Evolutionary conservation across 371 early-diverging fungal genomes (phyloP).

Genomic region (Cladochytrium tenue): DNA sequence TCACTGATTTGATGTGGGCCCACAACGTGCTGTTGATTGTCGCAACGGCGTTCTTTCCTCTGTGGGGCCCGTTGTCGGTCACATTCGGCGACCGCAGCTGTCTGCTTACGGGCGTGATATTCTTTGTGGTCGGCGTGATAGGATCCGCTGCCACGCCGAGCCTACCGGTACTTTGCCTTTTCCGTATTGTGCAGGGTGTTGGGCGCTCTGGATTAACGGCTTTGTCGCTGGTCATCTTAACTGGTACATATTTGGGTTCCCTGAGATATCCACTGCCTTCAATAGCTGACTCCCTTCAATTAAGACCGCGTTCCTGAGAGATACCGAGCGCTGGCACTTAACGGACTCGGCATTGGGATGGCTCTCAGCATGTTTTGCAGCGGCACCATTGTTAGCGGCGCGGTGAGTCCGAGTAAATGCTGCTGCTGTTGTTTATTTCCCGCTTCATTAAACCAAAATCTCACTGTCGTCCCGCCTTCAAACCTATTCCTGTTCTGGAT

Average conservation of each 20-base stretch:
- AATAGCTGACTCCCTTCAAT: background rate
- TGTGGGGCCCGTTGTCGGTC: background rate
- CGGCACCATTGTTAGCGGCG: background rate
- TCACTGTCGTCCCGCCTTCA: too few relatives aligned
- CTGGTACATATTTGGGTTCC: background rate
- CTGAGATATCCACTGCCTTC: background rate
- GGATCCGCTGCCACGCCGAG: background rate
- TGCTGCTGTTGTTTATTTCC: background rate
- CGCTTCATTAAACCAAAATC: background rate
- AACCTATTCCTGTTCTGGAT: too few relatives aligned
- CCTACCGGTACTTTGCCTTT: background rate
- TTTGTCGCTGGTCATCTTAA: background rate
- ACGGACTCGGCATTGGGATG: conserved; percentile 2
- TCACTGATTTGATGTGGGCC: background rate
- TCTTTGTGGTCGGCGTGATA: background rate
- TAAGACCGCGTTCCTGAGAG: background rate
- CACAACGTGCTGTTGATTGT: background rate
- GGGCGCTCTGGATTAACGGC: background rate
- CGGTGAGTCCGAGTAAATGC: background rate
- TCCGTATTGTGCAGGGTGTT: background rate
- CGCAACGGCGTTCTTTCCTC: conserved; percentile 1
- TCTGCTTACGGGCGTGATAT: background rate
- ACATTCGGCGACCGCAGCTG: conserved; percentile 1
- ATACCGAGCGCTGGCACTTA: background rate
- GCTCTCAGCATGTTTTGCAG: background rate